A percentile compares a stretch with the other conserved stretches of the same genome.
These are phyloP conservation scores for Myxozyma neotropica DNA, from an alignment of 805 yeast genomes.

Conservation along the genomic window DNA sequence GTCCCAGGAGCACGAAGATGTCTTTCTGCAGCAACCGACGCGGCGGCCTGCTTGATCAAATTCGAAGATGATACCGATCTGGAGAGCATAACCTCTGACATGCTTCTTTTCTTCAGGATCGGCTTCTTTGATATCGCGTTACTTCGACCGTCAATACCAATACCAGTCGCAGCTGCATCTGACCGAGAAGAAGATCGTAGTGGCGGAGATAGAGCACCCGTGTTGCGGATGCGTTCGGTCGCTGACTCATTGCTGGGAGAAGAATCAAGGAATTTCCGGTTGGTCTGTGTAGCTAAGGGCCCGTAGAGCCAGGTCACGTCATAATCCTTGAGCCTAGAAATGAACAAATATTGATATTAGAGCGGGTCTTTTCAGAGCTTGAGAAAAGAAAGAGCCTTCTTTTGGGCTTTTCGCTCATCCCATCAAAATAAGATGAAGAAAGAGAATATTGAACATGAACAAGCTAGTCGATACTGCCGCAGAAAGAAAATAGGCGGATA, in stretches of 20 bases:
- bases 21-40: conserved; percentile 27
- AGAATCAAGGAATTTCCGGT: conserved; percentile 18
- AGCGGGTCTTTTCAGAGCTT: neutral
- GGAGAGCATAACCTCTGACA: conserved; percentile 72
- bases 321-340: conserved; percentile 68
- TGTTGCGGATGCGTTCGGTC: conserved; percentile 9
- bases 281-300: conserved; percentile 52
- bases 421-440: no score
- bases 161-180: conserved; percentile 3
- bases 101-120: conserved; percentile 82
- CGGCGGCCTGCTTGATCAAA: conserved; percentile 33
- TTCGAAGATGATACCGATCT: conserved; percentile 31
- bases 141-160: neutral
- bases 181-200: conserved; percentile 17
- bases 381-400: no score
- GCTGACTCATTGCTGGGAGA: conserved; percentile 4
- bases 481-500: no score
- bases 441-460: no score
- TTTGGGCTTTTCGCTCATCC: no score
- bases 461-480: no score
- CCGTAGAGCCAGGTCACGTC: conserved; percentile 99
- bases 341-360: neutral
- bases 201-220: conserved; percentile 26
- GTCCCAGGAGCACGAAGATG: conserved; percentile 34
- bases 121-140: conserved; percentile 58